phyloP scores from a whole-genome alignment of 73 alveolate species.

The Blepharisma japonicum region DNA sequence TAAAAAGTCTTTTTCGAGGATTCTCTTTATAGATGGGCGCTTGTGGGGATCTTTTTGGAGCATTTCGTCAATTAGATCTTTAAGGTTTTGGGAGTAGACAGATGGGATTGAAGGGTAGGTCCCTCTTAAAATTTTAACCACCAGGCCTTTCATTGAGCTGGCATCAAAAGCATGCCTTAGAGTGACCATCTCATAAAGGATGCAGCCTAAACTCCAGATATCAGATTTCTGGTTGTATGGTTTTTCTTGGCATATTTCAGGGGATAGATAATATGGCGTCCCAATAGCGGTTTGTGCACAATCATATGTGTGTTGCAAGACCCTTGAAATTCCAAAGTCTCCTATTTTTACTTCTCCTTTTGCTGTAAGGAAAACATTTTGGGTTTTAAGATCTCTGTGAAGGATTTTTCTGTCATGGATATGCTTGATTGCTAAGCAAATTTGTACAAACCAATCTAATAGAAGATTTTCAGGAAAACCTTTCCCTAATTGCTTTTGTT shows the following conservation, averaged over 20 bases:
- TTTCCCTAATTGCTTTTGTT: slow-evolving; percentile 64
- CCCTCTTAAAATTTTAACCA: slow-evolving; percentile 84
- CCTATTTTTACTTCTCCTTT: slow-evolving; percentile 92
- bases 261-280: slow-evolving; percentile 98
- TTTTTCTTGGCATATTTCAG: slow-evolving; percentile 95
- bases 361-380: slow-evolving; percentile 91
- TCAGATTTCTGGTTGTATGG: slow-evolving; percentile 98
- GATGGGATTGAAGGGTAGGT: slow-evolving; percentile 76
- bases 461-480: slow-evolving; percentile 85
- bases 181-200: slow-evolving; percentile 96
- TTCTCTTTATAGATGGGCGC: slow-evolving; percentile 75
- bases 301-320: slow-evolving; percentile 87
- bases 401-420: slow-evolving; percentile 93
- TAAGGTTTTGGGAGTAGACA: slow-evolving; percentile 51
- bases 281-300: slow-evolving; percentile 99
- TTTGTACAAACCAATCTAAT: slow-evolving; percentile 95
- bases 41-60: slow-evolving; percentile 74
- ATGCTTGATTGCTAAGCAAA: slow-evolving; percentile 95
- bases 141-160: slow-evolving; percentile 86
- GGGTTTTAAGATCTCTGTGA: slow-evolving; percentile 96
- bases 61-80: slow-evolving; percentile 69
- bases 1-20: slow-evolving; percentile 75
- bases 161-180: slow-evolving; percentile 99
- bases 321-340: slow-evolving; percentile 95
- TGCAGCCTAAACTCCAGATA: slow-evolving; percentile 97